Evolutionary conservation across 352 stramenopile genomes (phyloP).

Genomic region (Pythium pyrilobum): DNA sequence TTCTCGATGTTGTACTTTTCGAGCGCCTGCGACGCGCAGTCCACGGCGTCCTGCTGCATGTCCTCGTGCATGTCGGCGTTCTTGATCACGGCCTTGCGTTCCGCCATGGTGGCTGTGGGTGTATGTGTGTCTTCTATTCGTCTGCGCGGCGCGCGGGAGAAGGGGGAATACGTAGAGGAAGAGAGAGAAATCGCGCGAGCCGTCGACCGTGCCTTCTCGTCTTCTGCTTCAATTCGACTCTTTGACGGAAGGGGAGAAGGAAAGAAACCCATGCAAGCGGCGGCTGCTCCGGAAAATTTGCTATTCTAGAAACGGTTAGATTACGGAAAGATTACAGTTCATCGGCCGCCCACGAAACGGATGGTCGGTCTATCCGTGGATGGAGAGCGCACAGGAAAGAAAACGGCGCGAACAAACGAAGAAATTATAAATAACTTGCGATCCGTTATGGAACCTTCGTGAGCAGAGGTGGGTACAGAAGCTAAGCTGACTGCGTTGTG

Average conservation of each 20-base stretch:
- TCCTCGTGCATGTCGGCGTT: conserved; percentile 99
- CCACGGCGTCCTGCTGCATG: conserved; percentile 99
- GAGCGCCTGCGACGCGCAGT: conserved; percentile 97
- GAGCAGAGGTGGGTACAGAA: no score
- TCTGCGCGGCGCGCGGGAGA: neutral
- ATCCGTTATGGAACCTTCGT: neutral
- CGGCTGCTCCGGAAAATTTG: neutral
- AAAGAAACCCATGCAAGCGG: no score
- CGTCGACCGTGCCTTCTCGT: no score
- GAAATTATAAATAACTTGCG: neutral
- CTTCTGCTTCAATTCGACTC: neutral
- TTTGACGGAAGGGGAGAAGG: neutral
- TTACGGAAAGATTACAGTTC: neutral
- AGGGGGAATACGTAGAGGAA: neutral
- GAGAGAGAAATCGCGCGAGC: neutral
- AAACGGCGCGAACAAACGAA: no score
- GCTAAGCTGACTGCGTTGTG: no score
- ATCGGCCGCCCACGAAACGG: neutral
- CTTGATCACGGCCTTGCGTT: conserved; percentile 99
- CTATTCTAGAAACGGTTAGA: conserved; percentile 4
- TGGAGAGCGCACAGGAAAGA: no score
- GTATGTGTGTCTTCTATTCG: neutral
- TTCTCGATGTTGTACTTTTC: conserved; percentile 99
- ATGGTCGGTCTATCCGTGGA: no score
- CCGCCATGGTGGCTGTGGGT: conserved; percentile 52